These are phyloP conservation scores for Trichoderma endophyticum DNA, from an alignment of 2,329 filamentous ascomycete genomes.

Conservation along the genomic window DNA sequence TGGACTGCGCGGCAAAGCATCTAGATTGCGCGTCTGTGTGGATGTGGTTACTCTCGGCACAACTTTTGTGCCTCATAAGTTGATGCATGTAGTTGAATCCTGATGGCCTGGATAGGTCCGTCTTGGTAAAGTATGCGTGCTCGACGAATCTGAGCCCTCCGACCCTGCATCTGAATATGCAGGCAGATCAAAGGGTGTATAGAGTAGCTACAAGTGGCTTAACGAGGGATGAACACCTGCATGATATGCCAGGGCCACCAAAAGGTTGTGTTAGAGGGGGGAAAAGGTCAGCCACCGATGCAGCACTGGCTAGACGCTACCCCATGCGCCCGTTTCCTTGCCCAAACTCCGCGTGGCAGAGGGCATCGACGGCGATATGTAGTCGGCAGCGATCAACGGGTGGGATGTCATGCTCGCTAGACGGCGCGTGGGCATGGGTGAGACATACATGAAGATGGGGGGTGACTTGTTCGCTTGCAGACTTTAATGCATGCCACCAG, in stretches of 20 bases:
- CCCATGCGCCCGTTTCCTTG: constrained; percentile 1
- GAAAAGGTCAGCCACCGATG: not conserved
- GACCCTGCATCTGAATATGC: constrained; percentile 7
- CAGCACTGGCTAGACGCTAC: not conserved
- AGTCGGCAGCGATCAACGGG: constrained; percentile 12
- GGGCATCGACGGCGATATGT: constrained; percentile 15
- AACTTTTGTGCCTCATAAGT: not conserved
- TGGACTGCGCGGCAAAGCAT: not conserved
- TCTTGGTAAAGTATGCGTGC: not conserved
- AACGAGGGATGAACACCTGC: constrained; percentile 14
- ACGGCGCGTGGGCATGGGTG: constrained; percentile 8
- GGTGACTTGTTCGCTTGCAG: constrained; percentile 15
- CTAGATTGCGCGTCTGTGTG: not conserved
- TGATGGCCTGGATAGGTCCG: not conserved
- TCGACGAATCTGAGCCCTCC: constrained; percentile 5
- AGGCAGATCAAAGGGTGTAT: constrained; percentile 13
- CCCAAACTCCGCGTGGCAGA: constrained; percentile 13
- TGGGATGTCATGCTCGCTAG: constrained; percentile 6
- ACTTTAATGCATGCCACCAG: constrained; percentile 10
- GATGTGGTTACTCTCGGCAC: constrained; percentile 1
- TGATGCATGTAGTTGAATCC: not conserved
- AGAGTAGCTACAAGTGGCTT: constrained; percentile 16
- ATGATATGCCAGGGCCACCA: constrained; percentile 19
- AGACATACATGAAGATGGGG: not conserved
- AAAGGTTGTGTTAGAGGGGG: not conserved